Conservation (phyloP, 2,329 filamentous ascomycete species). For the Fonsecaea pugnacius region DNA sequence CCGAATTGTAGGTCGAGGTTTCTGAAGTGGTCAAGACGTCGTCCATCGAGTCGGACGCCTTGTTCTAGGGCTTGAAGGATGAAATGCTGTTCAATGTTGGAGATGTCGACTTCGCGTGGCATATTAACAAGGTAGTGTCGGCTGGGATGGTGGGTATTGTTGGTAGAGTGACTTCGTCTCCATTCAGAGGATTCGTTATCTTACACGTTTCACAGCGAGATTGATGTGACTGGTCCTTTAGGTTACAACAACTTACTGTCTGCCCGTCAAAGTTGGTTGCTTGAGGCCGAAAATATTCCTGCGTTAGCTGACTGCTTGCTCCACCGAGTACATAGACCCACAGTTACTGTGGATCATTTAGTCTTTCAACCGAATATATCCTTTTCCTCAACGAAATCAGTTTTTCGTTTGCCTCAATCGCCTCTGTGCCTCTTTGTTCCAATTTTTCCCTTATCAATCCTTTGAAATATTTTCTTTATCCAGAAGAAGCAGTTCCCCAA, state of each 20-base stretch:
- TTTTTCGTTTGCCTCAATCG: too few relatives aligned
- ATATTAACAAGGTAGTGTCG: slow-evolving; percentile 54
- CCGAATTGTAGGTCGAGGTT: slow-evolving; percentile 79
- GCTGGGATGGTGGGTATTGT: not conserved
- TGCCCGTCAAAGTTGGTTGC: not conserved
- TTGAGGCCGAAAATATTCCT: not conserved
- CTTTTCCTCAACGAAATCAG: not conserved
- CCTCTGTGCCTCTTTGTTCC: not conserved
- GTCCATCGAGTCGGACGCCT: slow-evolving; percentile 80
- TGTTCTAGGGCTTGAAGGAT: slow-evolving; percentile 80
- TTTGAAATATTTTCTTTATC: not conserved
- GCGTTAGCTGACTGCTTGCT: not conserved
- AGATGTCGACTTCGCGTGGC: slow-evolving; percentile 91
- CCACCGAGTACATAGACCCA: not conserved
- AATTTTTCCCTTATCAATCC: not conserved
- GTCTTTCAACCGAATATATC: not conserved
- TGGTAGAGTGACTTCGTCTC: not conserved
- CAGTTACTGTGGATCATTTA: not conserved
- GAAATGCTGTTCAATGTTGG: slow-evolving; percentile 85
- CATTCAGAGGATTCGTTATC: not conserved
- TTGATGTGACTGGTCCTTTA: slow-evolving; percentile 1
- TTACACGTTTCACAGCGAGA: not conserved
- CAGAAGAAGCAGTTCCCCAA: not conserved
- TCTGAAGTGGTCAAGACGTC: slow-evolving; percentile 78
- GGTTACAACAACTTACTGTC: not conserved